Evolutionary conservation across 2,329 filamentous ascomycete genomes (phyloP), one percentile per base, ranked within the genome.

Genomic region (Biscogniauxia sp.): DNA sequence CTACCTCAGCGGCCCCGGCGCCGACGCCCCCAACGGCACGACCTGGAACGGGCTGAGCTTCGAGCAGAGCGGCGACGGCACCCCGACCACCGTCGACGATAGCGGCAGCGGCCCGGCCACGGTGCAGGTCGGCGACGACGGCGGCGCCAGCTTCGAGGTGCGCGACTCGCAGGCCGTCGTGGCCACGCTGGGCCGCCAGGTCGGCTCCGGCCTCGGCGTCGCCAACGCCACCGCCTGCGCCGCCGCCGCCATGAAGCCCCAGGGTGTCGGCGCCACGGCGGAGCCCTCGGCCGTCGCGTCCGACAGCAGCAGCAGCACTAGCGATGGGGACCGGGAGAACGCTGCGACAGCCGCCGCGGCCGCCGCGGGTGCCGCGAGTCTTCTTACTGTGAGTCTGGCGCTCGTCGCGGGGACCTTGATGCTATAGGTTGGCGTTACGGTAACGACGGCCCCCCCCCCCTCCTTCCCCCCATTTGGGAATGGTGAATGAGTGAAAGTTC

Each of bases 31-130:
- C 15, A 62, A 69, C 50, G 75, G 75, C 54, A 78, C 77, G 1
- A 78, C 76, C 7, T 83, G 76, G 75, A 80, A 82, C 67, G 80
- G 80, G 53, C 72, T 83, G 64, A 74, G 72, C 61, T 83, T 76
- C 69, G 77, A 79, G 67, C 63, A 72, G 53, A 76, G 74, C 61
- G 69, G 69, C 37, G 74, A 79, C 49, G 80, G 80, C 60, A 75
- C 70, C n/a, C 72, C 77, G 0, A 74, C 68, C 17, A 61, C 69
- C 9, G 73, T 75, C 19, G 71, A 76, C 37, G 67, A 71, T 17
- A 6, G 17, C 54, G 72, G 67, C 1, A 69, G 73, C 5, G 64
- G 70, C 26, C 74, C 72, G 1, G 70, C 73, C 26, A 75, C 72
- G 1, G 70, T 73, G 28, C 67, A 59, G 8, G 70, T 79, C 20